phyloP scores from a whole-genome alignment of 164 flowering plant genomes.

The Brasenia schreberi region DNA sequence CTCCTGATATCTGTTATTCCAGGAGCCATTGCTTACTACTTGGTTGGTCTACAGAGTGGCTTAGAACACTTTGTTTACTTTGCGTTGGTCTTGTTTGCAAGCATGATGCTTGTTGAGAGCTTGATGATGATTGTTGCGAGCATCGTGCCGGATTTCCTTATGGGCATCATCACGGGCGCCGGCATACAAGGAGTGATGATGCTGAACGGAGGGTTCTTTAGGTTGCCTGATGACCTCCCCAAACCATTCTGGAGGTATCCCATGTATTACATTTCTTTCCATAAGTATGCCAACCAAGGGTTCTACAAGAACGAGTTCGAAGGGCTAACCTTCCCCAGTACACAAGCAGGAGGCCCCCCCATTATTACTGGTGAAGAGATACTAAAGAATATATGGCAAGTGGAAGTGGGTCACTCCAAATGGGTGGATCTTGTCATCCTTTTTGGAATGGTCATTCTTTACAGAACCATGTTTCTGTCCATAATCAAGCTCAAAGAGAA shows the following conservation, averaged over 20 bases:
- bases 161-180: conserved; percentile 48
- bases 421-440: conserved; percentile 39
- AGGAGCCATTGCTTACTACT: conserved; percentile 36
- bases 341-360: conserved; percentile 7
- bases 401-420: conserved; percentile 32
- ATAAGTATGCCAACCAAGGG: conserved; percentile 34
- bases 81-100: conserved; percentile 14
- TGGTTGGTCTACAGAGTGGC: conserved; percentile 25
- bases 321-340: conserved; percentile 19
- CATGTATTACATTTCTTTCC: conserved; percentile 34
- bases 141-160: conserved; percentile 45
- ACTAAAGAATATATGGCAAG: conserved; percentile 27
- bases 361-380: conserved; percentile 20
- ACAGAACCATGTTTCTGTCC: conserved; percentile 27
- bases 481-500: conserved; percentile 29
- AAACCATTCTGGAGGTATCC: conserved; percentile 51
- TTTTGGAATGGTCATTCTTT: conserved; percentile 36
- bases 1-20: conserved; percentile 31
- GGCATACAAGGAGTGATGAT: conserved; percentile 53
- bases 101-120: conserved; percentile 46
- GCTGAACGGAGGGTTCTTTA: conserved; percentile 37
- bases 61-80: conserved; percentile 26
- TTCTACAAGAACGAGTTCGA: conserved; percentile 37
- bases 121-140: conserved; percentile 53
- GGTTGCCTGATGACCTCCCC: conserved; percentile 42